phyloP scores from a whole-genome alignment of 768 basidiomycete species.

The Sarcodon sp. region DNA sequence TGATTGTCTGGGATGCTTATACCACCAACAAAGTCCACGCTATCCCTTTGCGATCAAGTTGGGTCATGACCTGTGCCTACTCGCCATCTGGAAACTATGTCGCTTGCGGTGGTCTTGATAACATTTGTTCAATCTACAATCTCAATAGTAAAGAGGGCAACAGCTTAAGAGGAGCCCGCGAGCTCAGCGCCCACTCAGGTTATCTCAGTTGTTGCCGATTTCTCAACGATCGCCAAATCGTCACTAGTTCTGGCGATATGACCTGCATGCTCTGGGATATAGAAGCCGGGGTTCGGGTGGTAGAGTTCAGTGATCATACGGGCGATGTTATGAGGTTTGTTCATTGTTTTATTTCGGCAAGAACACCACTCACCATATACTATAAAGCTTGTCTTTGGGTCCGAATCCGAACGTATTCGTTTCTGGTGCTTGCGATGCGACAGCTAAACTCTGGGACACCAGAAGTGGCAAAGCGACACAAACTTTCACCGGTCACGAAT shows the following conservation, averaged over 20 bases:
- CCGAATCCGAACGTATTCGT: conserved; percentile 94
- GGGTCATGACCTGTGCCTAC: conserved; percentile 99
- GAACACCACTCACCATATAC: conserved; percentile 5
- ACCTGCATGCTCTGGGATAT: conserved; percentile 99
- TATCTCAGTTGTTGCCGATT: conserved; percentile 98
- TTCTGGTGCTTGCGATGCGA: conserved; percentile 98
- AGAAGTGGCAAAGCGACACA: conserved; percentile 95
- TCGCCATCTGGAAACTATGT: conserved; percentile 95
- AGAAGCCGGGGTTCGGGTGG: conserved; percentile 92
- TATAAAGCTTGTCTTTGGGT: conserved; percentile 74
- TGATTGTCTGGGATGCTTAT: conserved; percentile 99
- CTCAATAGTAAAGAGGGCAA: conserved; percentile 70
- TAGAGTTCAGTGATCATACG: conserved; percentile 98
- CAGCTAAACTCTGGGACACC: conserved; percentile 98
- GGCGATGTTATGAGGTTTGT: conserved; percentile 98
- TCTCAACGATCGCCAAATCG: conserved; percentile 97
- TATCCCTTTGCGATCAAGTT: conserved; percentile 93
- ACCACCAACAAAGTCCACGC: conserved; percentile 99
- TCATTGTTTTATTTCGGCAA: background rate
- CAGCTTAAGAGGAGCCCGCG: conserved; percentile 79
- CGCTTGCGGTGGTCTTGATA: conserved; percentile 97
- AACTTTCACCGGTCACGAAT: conserved; percentile 97
- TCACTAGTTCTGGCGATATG: conserved; percentile 98
- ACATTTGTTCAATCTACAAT: conserved; percentile 98
- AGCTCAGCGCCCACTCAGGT: conserved; percentile 94